Percentiles rank a stretch among this genome's conserved stretches.
These are phyloP conservation scores for Leishmania aethiopica DNA, from an alignment of 208 protist species.

Conservation along the genomic window DNA sequence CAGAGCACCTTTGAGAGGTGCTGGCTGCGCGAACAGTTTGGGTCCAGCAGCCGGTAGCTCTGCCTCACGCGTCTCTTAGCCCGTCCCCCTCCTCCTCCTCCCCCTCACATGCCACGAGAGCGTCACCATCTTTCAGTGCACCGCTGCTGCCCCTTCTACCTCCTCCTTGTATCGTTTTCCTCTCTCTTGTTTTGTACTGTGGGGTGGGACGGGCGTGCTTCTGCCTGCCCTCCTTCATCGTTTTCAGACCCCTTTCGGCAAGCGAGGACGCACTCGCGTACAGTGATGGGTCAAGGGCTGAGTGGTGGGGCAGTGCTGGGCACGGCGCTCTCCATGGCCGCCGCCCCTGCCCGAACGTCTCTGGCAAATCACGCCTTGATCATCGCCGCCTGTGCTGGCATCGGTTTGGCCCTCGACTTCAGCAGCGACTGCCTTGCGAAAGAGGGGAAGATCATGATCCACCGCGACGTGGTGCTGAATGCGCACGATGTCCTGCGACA, in stretches of 20 bases:
- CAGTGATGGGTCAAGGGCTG: conserved; percentile 83
- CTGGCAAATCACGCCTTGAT: conserved; percentile 71
- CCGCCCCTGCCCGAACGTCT: conserved; percentile 49
- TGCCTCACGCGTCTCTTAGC: not conserved
- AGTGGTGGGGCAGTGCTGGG: conserved; percentile 68
- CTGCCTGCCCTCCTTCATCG: not conserved
- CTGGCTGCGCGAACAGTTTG: not conserved
- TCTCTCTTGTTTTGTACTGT: not conserved
- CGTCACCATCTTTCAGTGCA: not conserved
- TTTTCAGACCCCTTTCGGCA: not conserved
- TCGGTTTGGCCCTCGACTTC: conserved; percentile 83
- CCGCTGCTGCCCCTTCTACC: not conserved
- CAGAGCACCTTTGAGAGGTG: not conserved
- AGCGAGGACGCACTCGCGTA: not conserved
- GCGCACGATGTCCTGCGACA: conserved; percentile 83
- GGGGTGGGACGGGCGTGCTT: not conserved
- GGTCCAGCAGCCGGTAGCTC: not conserved
- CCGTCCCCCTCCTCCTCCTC: not conserved
- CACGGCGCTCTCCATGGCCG: conserved; percentile 58
- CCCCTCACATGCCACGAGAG: not conserved
- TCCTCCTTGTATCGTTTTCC: not conserved
- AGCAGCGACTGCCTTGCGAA: conserved; percentile 79
- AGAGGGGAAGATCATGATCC: conserved; percentile 84
- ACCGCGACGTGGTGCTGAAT: conserved; percentile 84
- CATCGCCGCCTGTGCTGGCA: conserved; percentile 45